These are phyloP conservation scores for Huiozyma sinensis DNA, from an alignment of 805 yeast genomes.

Conservation along the genomic window DNA sequence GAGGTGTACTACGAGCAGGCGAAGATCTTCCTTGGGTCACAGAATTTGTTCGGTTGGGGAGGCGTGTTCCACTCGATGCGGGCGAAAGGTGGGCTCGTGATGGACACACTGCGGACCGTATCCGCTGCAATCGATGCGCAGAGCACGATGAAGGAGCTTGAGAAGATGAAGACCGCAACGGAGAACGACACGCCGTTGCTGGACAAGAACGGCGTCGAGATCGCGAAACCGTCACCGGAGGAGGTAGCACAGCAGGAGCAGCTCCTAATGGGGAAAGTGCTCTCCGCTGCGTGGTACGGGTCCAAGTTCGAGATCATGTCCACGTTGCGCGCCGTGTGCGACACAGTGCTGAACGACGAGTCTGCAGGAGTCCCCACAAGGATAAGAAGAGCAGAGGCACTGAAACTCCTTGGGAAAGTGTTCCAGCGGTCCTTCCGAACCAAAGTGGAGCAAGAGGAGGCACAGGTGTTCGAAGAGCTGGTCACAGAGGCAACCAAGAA, in stretches of 20 bases:
- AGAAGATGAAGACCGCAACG: constrained; percentile 50
- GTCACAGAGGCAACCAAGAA: constrained; percentile 44
- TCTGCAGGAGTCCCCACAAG: constrained; percentile 36
- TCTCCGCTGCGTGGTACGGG: constrained; percentile 80
- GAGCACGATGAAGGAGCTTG: constrained; percentile 60
- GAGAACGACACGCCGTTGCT: constrained; percentile 31
- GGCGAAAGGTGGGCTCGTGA: constrained; percentile 63
- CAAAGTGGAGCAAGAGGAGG: constrained; percentile 63
- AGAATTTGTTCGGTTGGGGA: constrained; percentile 51
- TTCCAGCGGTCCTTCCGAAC: constrained; percentile 51
- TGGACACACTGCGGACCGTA: constrained; percentile 61
- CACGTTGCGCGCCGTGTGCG: constrained; percentile 63
- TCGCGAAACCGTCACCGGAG: constrained; percentile 50
- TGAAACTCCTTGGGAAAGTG: constrained; percentile 51
- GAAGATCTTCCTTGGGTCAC: constrained; percentile 53
- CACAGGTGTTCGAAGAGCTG: constrained; percentile 64
- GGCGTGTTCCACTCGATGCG: constrained; percentile 65
- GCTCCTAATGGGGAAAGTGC: constrained; percentile 63
- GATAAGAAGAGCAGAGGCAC: constrained; percentile 51
- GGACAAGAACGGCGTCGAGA: constrained; percentile 40
- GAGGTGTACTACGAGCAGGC: constrained; percentile 57
- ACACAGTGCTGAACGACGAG: constrained; percentile 49
- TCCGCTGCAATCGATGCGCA: constrained; percentile 73
- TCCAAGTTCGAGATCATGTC: constrained; percentile 69
- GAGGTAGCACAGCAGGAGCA: constrained; percentile 64